A percentile compares a stretch with the other conserved stretches of the same genome.
Evolutionary conservation across 1,139 yeast species (phyloP).

Genomic region (Hansenula anomala): DNA sequence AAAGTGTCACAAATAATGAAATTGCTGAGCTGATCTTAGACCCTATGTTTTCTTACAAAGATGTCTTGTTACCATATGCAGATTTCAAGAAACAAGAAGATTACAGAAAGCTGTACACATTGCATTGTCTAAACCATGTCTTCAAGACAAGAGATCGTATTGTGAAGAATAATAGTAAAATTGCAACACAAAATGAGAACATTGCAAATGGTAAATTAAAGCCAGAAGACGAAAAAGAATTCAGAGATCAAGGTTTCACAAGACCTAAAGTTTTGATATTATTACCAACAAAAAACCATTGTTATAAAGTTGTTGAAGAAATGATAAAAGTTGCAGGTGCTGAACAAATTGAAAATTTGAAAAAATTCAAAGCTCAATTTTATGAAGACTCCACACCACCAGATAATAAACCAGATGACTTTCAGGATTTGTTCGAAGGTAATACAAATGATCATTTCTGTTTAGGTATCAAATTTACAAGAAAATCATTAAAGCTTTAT

Average conservation of each 20-base stretch:
- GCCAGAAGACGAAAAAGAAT: constrained; percentile 48
- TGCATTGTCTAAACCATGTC: constrained; percentile 80
- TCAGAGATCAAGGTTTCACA: constrained; percentile 92
- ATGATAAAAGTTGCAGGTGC: constrained; percentile 61
- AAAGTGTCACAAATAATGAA: constrained; percentile 16
- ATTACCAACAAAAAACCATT: constrained; percentile 80
- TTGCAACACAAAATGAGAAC: constrained; percentile 41
- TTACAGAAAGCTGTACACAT: constrained; percentile 58
- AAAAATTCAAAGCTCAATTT: constrained; percentile 71
- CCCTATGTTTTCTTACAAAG: constrained; percentile 70
- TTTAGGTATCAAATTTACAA: constrained; percentile 81
- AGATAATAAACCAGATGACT: constrained; percentile 73
- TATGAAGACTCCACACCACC: constrained; percentile 45
- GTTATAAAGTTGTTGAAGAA: constrained; percentile 63
- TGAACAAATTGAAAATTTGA: constrained; percentile 75
- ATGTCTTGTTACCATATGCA: constrained; percentile 61
- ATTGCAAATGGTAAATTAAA: constrained; percentile 33
- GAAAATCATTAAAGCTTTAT: constrained; percentile 80
- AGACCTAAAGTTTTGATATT: constrained; percentile 83
- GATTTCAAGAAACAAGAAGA: constrained; percentile 35
- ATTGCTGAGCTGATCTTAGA: constrained; percentile 36
- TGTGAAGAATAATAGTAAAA: constrained; percentile 64
- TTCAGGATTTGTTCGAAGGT: constrained; percentile 75
- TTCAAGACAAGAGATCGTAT: constrained; percentile 82
- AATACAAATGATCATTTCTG: constrained; percentile 91